phyloP scores from a whole-genome alignment of 352 stramenopile genomes.

The Globisporangium recalcitrans region DNA sequence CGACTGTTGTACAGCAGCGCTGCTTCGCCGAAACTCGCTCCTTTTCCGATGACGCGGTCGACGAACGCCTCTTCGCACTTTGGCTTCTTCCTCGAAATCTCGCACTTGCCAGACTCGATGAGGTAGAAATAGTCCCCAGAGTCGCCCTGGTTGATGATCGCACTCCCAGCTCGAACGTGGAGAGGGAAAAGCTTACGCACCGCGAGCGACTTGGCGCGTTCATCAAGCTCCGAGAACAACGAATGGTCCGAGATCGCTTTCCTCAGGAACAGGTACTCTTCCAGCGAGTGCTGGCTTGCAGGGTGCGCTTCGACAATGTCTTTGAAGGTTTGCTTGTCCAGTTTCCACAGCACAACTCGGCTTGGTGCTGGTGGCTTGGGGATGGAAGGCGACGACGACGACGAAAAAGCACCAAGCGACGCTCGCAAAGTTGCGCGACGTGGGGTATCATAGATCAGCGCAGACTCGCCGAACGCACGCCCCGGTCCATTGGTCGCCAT shows the following conservation, averaged over 20 bases:
- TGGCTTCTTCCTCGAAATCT: constrained; percentile 69
- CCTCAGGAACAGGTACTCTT: constrained; percentile 74
- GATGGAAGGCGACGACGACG: not conserved
- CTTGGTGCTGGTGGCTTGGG: not conserved
- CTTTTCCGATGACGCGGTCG: constrained; percentile 62
- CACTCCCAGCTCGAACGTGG: constrained; percentile 46
- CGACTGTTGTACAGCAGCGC: constrained; percentile 96
- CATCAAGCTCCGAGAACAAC: constrained; percentile 68
- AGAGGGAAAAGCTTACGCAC: constrained; percentile 84
- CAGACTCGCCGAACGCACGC: constrained; percentile 78
- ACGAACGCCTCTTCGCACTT: constrained; percentile 44
- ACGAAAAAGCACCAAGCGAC: not conserved
- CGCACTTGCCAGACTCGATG: constrained; percentile 69
- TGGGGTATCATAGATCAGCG: constrained; percentile 81
- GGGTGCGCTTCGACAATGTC: constrained; percentile 53
- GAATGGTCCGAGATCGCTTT: constrained; percentile 62
- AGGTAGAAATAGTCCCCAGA: constrained; percentile 86
- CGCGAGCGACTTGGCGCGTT: constrained; percentile 68
- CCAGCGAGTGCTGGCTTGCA: constrained; percentile 69
- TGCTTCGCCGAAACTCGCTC: constrained; percentile 92
- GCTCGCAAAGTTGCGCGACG: constrained; percentile 66
- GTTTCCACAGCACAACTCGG: constrained; percentile 63
- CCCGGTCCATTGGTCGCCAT: constrained; percentile 78
- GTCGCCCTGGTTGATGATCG: constrained; percentile 73
- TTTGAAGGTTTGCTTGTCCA: constrained; percentile 67